Percentiles rank a stretch among this genome's conserved stretches.
Conservation (phyloP, 1,139 yeast genomes). For the Schwanniomyces etchellsii region DNA sequence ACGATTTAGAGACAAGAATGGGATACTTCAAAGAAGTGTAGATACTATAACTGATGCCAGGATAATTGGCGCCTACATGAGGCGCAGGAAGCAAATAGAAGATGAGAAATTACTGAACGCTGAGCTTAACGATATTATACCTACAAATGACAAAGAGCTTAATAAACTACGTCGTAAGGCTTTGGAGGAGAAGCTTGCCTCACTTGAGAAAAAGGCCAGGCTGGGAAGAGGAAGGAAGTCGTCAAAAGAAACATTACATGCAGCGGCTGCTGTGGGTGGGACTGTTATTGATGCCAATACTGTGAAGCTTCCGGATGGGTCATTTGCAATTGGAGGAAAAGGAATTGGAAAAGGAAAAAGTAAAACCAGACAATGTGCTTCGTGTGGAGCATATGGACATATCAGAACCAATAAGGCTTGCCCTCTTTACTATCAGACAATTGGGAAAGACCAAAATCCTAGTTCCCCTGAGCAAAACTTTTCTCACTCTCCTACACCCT, state of each 20-base stretch:
- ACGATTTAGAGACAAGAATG: constrained; percentile 77
- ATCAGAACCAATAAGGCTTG: constrained; percentile 86
- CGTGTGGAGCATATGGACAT: constrained; percentile 95
- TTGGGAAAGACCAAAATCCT: constrained; percentile 4
- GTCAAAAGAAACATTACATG: constrained; percentile 34
- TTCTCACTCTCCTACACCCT: not conserved
- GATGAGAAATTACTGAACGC: constrained; percentile 53
- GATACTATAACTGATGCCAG: constrained; percentile 81
- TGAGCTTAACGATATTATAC: constrained; percentile 64
- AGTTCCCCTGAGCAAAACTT: not conserved
- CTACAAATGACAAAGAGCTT: constrained; percentile 82
- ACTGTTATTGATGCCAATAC: constrained; percentile 39
- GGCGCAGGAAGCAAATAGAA: constrained; percentile 71
- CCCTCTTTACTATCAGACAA: constrained; percentile 60
- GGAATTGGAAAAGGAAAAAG: constrained; percentile 75
- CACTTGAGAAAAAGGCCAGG: constrained; percentile 63
- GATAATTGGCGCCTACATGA: constrained; percentile 80
- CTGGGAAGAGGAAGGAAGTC: constrained; percentile 38
- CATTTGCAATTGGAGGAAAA: constrained; percentile 50
- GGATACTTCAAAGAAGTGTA: constrained; percentile 76
- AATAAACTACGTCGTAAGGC: constrained; percentile 75
- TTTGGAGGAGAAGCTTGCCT: constrained; percentile 80
- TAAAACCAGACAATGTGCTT: constrained; percentile 81
- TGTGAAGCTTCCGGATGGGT: constrained; percentile 40
- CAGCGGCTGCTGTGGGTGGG: constrained; percentile 42